Percentiles rank a stretch among this genome's conserved stretches.
Evolutionary conservation across 176 grass and related monocot genomes (phyloP).

Genomic region (Carex kokanica): DNA sequence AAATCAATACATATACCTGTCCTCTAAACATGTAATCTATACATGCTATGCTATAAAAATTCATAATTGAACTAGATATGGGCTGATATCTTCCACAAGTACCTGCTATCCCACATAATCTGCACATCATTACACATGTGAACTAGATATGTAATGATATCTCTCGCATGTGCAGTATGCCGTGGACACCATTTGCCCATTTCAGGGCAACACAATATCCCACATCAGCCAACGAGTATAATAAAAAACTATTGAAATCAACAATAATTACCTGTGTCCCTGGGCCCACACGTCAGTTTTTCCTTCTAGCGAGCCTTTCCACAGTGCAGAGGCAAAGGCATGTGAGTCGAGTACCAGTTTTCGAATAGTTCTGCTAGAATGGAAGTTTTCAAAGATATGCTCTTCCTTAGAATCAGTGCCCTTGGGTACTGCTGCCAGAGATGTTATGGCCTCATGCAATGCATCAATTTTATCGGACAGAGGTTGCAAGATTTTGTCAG

Average conservation of each 20-base stretch:
- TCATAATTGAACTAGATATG: background rate
- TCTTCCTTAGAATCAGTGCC: constrained; percentile 50
- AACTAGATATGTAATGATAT: background rate
- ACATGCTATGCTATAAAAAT: background rate
- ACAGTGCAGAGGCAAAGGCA: constrained; percentile 59
- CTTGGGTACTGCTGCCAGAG: constrained; percentile 51
- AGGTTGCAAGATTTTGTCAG: constrained; percentile 55
- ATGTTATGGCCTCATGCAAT: constrained; percentile 71
- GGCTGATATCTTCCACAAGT: background rate
- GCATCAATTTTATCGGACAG: constrained; percentile 33
- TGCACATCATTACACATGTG: background rate
- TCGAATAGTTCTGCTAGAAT: constrained; percentile 72
- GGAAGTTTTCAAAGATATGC: constrained; percentile 76
- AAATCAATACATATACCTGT: background rate
- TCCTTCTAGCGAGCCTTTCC: constrained; percentile 65
- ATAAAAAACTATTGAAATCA: background rate
- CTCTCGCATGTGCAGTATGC: background rate
- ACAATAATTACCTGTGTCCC: constrained; percentile 61
- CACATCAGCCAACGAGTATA: background rate
- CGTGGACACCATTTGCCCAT: background rate
- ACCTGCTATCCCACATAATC: background rate
- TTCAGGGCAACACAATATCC: background rate
- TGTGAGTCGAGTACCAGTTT: constrained; percentile 57
- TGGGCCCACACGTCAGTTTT: constrained; percentile 59
- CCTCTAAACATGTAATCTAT: background rate